Evolutionary conservation across 2,329 filamentous ascomycete genomes (phyloP).

Genomic region (Tolypocladium sp.): DNA sequence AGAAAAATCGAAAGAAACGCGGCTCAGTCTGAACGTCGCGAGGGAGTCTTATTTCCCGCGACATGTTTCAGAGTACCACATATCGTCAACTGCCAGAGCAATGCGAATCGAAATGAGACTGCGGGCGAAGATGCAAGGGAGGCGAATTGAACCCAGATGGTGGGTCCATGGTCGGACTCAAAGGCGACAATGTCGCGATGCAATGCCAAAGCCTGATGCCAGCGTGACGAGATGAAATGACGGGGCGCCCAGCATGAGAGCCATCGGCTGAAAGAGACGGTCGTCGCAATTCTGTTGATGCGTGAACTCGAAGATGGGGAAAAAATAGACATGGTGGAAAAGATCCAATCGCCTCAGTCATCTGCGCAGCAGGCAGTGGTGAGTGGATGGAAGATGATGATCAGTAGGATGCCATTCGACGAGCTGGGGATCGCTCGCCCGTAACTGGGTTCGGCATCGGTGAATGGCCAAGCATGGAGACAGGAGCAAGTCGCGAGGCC

Average conservation of each 20-base stretch:
- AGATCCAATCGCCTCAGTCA: constrained; percentile 5
- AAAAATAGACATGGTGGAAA: background rate
- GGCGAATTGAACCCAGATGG: background rate
- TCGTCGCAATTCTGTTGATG: background rate
- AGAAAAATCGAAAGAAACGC: background rate
- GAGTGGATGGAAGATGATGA: constrained; percentile 1
- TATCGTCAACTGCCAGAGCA: constrained; percentile 10
- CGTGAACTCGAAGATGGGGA: background rate
- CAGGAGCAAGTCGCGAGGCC: constrained; percentile 27
- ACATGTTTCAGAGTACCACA: constrained; percentile 13
- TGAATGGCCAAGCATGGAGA: constrained; percentile 35
- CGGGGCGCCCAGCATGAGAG: background rate
- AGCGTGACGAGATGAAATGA: background rate
- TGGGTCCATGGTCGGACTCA: background rate
- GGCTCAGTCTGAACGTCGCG: background rate
- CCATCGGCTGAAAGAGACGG: background rate
- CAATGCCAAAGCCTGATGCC: background rate
- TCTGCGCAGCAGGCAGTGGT: constrained; percentile 17
- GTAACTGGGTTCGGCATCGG: constrained; percentile 31
- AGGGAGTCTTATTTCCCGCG: constrained; percentile 5
- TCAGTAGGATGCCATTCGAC: constrained; percentile 59
- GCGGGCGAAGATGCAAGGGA: constrained; percentile 8
- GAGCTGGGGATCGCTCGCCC: constrained; percentile 41
- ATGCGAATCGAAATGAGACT: constrained; percentile 11
- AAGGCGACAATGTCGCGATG: constrained; percentile 1